Evolutionary conservation across 2,329 filamentous ascomycete species (phyloP).

Genomic region (Cadophora sp.): DNA sequence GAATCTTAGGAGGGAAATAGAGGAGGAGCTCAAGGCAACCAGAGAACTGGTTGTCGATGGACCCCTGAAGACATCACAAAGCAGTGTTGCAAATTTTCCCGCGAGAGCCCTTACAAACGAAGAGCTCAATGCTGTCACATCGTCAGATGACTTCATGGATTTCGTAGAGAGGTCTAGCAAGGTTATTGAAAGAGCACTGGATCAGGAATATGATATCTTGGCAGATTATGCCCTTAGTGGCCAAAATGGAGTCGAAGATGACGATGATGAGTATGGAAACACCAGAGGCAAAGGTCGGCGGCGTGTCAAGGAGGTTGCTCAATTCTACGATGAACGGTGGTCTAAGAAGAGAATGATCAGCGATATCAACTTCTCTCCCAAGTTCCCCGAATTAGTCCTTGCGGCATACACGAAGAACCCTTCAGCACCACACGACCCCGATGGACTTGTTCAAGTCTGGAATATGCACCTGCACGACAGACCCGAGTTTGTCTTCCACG

Average conservation of each 20-base stretch:
- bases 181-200: conserved; percentile 92
- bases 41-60: conserved; percentile 65
- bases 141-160: conserved; percentile 90
- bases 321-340: conserved; percentile 95
- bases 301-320: conserved; percentile 83
- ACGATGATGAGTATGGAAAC: conserved; percentile 78
- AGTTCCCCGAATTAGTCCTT: conserved; percentile 90
- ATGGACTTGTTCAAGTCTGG: conserved; percentile 95
- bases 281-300: conserved; percentile 74
- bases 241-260: conserved; percentile 74
- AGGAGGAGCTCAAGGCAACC: conserved; percentile 84
- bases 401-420: conserved; percentile 98
- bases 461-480: conserved; percentile 93
- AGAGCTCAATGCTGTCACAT: conserved; percentile 88
- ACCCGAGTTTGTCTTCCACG: conserved; percentile 95
- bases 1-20: conserved; percentile 85
- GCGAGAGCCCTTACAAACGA: conserved; percentile 81
- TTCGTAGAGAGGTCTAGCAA: conserved; percentile 97
- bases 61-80: conserved; percentile 53
- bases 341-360: conserved; percentile 98
- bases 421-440: conserved; percentile 89
- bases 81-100: conserved; percentile 68
- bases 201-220: conserved; percentile 95
- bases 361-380: conserved; percentile 92
- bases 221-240: conserved; percentile 91